Evolutionary conservation across 148 eudicot genomes (phyloP).

Genomic region (Salicornia ramosissima): DNA sequence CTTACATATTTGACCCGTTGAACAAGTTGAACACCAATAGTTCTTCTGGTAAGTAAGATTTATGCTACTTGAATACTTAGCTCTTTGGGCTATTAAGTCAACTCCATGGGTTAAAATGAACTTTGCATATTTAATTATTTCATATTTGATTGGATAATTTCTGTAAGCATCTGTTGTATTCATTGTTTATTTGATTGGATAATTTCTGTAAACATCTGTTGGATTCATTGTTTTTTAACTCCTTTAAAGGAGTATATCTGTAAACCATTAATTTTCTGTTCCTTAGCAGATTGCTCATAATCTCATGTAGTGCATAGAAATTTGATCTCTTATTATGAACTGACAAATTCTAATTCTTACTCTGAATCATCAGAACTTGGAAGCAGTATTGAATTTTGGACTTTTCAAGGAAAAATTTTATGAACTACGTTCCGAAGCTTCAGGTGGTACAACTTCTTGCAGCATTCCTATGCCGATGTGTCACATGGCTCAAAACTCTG

Average conservation of each 20-base stretch:
- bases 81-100: background rate
- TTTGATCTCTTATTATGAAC: conserved; percentile 4
- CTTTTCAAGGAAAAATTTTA: conserved; percentile 34
- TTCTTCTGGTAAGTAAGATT: background rate
- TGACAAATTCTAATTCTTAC: conserved; percentile 16
- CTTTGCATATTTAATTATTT: background rate
- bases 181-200: background rate
- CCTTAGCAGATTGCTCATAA: conserved; percentile 4
- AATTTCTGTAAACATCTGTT: background rate
- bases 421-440: conserved; percentile 32
- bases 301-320: background rate
- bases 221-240: background rate
- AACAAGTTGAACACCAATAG: background rate
- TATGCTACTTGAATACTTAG: conserved; percentile 3
- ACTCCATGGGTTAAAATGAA: background rate
- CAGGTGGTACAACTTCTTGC: conserved; percentile 21
- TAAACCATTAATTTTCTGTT: background rate
- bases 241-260: background rate
- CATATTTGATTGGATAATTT: background rate
- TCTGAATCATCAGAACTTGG: conserved; percentile 37
- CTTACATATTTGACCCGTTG: background rate
- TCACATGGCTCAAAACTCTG: conserved; percentile 31
- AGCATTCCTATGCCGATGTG: conserved; percentile 26
- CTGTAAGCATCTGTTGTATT: background rate
- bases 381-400: conserved; percentile 45